Percentiles rank a stretch among this genome's conserved stretches.
Conservation (phyloP, 2,329 filamentous ascomycete genomes). For the Arachnomyces sp. region DNA sequence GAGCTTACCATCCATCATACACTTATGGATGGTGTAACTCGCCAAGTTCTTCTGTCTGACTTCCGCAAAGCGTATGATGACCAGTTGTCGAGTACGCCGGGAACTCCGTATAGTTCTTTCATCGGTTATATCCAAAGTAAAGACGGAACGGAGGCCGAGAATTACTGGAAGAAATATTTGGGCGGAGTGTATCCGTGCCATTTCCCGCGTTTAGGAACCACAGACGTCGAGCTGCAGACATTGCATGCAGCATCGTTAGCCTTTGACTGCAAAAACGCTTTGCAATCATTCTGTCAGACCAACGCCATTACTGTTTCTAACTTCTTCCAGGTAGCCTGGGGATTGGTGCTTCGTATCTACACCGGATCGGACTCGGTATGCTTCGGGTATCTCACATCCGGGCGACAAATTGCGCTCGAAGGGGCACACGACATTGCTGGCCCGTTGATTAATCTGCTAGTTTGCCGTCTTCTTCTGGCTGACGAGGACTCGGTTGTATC, state of each 20-base stretch:
- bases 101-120: slow-evolving; percentile 12
- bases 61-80: slow-evolving; percentile 28
- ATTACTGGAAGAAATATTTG: slow-evolving; percentile 22
- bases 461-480: slow-evolving; percentile 14
- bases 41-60: slow-evolving; percentile 36
- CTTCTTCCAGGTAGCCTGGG: slow-evolving; percentile 21
- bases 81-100: slow-evolving; percentile 6
- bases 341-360: slow-evolving; percentile 14
- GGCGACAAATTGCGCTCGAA: slow-evolving; percentile 29
- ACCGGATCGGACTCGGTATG: slow-evolving; percentile 18
- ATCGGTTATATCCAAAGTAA: slow-evolving; percentile 11
- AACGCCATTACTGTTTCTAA: slow-evolving; percentile 16
- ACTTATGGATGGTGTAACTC: slow-evolving; percentile 38
- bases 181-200: slow-evolving; percentile 17
- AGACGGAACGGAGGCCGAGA: slow-evolving; percentile 8
- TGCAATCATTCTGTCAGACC: slow-evolving; percentile 10
- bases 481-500: slow-evolving; percentile 3
- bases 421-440: slow-evolving; percentile 34
- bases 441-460: slow-evolving; percentile 36
- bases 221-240: slow-evolving; percentile 3
- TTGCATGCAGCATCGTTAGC: slow-evolving; percentile 2
- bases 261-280: slow-evolving; percentile 6
- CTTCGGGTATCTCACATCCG: slow-evolving; percentile 25
- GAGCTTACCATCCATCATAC: slow-evolving; percentile 40
- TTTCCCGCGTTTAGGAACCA: slow-evolving; percentile 5